Conservation (phyloP, 1,284 basidiomycete species). For the Apiotrichum gracile region DNA sequence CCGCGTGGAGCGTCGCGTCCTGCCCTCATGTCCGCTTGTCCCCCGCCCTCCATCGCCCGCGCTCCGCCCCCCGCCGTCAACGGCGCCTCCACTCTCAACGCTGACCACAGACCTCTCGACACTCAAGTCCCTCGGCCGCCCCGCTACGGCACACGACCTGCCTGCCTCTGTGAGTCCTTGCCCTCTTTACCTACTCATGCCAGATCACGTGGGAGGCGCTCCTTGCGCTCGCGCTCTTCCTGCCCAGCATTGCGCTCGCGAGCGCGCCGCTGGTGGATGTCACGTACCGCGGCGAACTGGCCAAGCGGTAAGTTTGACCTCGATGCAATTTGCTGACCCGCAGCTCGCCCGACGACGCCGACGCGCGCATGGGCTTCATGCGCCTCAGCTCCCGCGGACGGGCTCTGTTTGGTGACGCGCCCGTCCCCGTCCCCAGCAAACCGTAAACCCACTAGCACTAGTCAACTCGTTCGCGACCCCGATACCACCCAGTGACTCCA, state of each 20-base stretch:
- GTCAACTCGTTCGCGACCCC: neutral
- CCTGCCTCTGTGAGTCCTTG: conserved; percentile 35
- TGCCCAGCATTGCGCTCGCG: conserved; percentile 35
- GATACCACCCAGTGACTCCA: neutral
- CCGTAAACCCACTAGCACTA: neutral
- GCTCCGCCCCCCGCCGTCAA: too few species aligned
- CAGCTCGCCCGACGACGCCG: conserved; percentile 35
- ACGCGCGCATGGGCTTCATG: conserved; percentile 36
- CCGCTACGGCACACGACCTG: conserved; percentile 16
- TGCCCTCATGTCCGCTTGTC: too few species aligned
- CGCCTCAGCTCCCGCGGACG: conserved; percentile 26
- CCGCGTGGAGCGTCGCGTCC: too few species aligned
- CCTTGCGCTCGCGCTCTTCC: conserved; percentile 35
- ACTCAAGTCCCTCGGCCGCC: conserved; percentile 39
- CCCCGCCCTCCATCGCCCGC: too few species aligned
- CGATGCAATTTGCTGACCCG: neutral
- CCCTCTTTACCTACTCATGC: neutral
- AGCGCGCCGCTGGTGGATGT: conserved; percentile 36
- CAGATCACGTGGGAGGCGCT: conserved; percentile 45
- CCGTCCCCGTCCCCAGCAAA: neutral
- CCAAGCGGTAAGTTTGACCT: conserved; percentile 31
- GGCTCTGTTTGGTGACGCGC: conserved; percentile 35
- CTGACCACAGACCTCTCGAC: conserved; percentile 39
- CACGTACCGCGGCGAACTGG: conserved; percentile 44
- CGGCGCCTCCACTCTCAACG: neutral